Percentiles rank a stretch among this genome's conserved stretches.
Evolutionary conservation across 352 stramenopile species (phyloP).

Genomic region (Halophytophthora polymorphica): DNA sequence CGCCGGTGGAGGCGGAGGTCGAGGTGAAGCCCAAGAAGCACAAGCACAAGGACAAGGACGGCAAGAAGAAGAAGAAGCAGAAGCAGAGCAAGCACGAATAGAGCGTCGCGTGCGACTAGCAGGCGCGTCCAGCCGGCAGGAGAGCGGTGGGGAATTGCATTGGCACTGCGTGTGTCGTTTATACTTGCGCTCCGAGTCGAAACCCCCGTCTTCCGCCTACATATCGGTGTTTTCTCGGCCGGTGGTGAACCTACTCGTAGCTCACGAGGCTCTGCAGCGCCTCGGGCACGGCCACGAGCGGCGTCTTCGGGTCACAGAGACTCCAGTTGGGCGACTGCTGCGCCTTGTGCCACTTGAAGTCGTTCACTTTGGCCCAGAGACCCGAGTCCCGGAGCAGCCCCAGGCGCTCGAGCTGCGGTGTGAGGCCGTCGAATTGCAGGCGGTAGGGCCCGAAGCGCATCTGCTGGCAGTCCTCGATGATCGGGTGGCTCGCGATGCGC

Average conservation of each 20-base stretch:
- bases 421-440: constrained; percentile 58
- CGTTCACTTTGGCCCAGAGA: constrained; percentile 88
- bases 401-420: constrained; percentile 55
- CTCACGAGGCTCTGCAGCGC: constrained; percentile 32
- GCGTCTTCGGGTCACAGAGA: constrained; percentile 48
- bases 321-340: constrained; percentile 88
- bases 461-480: constrained; percentile 88
- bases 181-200: constrained; percentile 21
- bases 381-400: constrained; percentile 51
- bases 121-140: constrained; percentile 7
- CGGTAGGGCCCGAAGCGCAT: constrained; percentile 80
- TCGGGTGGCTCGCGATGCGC: constrained; percentile 80
- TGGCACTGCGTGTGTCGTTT: constrained; percentile 28
- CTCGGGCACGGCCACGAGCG: constrained; percentile 33
- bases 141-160: constrained; percentile 16
- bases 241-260: constrained; percentile 41
- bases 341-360: constrained; percentile 90
- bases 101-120: constrained; percentile 16
- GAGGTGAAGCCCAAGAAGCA: constrained; percentile 26
- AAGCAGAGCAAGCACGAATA: constrained; percentile 51
- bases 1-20: constrained; percentile 2
- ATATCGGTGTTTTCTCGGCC: too few species aligned
- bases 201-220: constrained; percentile 10
- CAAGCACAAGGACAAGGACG: constrained; percentile 32
- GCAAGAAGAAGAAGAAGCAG: constrained; percentile 30